Evolutionary conservation across 306 rosid genomes (phyloP), one percentile per base, ranked within the genome.

Genomic region (Neltuma alba): DNA sequence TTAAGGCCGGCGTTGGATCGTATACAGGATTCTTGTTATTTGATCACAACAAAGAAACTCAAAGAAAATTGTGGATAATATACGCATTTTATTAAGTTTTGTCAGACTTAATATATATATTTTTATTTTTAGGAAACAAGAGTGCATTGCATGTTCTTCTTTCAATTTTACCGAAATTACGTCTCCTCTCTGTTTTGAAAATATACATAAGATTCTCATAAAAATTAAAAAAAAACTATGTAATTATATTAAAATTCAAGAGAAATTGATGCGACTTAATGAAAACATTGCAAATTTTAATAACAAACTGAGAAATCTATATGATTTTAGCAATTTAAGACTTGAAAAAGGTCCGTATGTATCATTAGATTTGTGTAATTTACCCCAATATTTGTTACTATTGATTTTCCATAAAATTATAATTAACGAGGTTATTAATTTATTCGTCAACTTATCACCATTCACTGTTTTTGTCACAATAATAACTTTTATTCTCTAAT

Each of bases 401-500:
- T 12, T 61, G 9, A 6, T 30, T 12, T 4, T 61, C n/a, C 5
- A 33, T 16, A 2, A 14, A 18, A 64, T 36, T 16, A 64, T 10
- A 18, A 10, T 23, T 1, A 70, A 79, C 82, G 76, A 40, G 4
- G 30, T 10, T 25, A 58, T 55, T 55, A 9, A 20, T 36, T 36
- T 65, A 41, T 65, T 65, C 71, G 9, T 33, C 7, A 64, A 20
- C 1, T 37, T 38, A 25, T n/a, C 28, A 37, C 38, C 31, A 11
- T 36, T n/a, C 45, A 65, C 12, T 31, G 30, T 20, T 38, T 33
- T 8, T 15, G 45, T 36, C 5, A 66, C 31, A 67, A 40, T 11
- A 12, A 21, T 79, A 63, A 52, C 76, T 74, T 76, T 71, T 81
- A 69, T 76, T 81, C 81, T 68, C 82, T 79, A 80, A 85, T 66